These are phyloP conservation scores for Ustilago shanxiensis DNA, from an alignment of 1,284 basidiomycete genomes.

Conservation along the genomic window DNA sequence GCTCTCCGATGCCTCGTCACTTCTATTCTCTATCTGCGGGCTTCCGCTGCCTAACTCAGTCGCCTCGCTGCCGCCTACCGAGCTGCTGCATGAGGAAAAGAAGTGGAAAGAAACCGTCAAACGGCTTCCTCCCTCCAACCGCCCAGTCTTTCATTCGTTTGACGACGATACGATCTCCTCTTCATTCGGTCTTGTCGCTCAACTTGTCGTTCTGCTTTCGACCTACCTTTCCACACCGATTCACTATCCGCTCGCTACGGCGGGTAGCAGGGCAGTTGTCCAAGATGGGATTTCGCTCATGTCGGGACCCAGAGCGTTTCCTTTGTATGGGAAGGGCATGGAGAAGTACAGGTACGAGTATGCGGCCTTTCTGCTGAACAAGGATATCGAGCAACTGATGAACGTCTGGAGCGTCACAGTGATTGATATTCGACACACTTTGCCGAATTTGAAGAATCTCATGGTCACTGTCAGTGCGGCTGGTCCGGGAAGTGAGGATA, in stretches of 20 bases:
- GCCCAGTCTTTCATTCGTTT: slow-evolving; percentile 41
- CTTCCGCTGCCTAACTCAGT: slow-evolving; percentile 63
- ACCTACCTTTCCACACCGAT: slow-evolving; percentile 59
- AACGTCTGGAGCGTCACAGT: slow-evolving; percentile 73
- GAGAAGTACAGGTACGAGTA: slow-evolving; percentile 98
- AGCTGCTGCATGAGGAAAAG: slow-evolving; percentile 41
- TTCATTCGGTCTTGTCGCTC: slow-evolving; percentile 63
- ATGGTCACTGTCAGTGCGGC: slow-evolving; percentile 78
- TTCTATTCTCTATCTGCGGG: slow-evolving; percentile 65
- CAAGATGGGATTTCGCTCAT: slow-evolving; percentile 67
- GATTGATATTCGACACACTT: slow-evolving; percentile 92
- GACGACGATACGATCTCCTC: slow-evolving; percentile 58
- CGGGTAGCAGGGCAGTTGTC: slow-evolving; percentile 63
- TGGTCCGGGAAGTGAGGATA: slow-evolving; percentile 38
- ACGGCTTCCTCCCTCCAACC: not conserved
- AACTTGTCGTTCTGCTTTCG: slow-evolving; percentile 62
- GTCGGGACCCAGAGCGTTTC: slow-evolving; percentile 71
- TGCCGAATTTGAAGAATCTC: slow-evolving; percentile 95
- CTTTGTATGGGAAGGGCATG: slow-evolving; percentile 91
- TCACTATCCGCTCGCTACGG: slow-evolving; percentile 64
- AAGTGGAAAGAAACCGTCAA: slow-evolving; percentile 35
- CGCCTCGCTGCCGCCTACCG: slow-evolving; percentile 23
- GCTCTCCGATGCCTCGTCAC: slow-evolving; percentile 56
- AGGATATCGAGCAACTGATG: slow-evolving; percentile 82
- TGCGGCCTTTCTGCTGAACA: slow-evolving; percentile 95